phyloP scores from a whole-genome alignment of 148 eudicot genomes.

The Camellia sinensis region DNA sequence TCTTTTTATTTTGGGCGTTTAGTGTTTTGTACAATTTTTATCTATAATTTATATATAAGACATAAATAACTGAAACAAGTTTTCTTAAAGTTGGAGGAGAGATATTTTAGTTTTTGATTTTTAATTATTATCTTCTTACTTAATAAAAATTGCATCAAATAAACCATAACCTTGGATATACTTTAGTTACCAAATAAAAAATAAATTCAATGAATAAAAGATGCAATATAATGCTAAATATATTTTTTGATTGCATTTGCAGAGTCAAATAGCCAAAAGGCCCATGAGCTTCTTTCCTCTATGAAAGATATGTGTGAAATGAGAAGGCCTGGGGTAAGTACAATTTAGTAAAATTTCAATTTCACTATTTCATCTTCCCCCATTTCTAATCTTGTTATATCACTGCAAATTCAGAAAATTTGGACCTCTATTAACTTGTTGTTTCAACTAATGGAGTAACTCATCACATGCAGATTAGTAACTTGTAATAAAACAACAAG shows the following conservation, averaged over 20 bases:
- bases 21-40: no score
- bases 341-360: not conserved
- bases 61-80: no score
- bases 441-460: not conserved
- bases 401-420: not conserved
- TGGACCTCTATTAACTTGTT: not conserved
- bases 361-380: not conserved
- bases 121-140: no score
- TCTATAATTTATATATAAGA: no score
- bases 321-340: constrained; percentile 69
- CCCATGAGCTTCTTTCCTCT: constrained; percentile 57
- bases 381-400: not conserved
- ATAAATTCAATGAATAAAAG: not conserved
- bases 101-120: no score
- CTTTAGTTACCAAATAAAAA: no score
- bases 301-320: constrained; percentile 54
- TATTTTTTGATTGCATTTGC: constrained; percentile 34
- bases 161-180: no score
- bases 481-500: no score
- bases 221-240: not conserved
- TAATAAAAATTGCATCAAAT: no score
- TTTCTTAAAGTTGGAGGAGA: no score
- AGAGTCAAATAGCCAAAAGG: constrained; percentile 32
- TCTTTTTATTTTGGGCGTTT: no score
- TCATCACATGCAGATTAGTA: no score